phyloP scores from a whole-genome alignment of 208 protist species.

The Leishmania braziliensis region DNA sequence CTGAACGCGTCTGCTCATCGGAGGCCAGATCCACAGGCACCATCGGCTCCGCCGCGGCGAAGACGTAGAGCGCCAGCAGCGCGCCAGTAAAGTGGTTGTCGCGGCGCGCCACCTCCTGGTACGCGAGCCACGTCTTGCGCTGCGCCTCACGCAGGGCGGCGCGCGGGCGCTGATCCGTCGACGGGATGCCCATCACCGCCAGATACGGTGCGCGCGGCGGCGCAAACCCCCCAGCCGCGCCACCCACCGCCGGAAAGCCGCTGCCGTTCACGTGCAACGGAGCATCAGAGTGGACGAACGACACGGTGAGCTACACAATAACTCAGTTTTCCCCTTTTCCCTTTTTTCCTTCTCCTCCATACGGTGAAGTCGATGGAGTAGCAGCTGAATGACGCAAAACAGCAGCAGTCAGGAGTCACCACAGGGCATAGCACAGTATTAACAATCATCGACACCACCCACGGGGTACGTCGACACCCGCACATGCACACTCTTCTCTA shows the following conservation, averaged over 20 bases:
- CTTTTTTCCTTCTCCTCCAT: neutral
- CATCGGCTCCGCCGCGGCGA: no score
- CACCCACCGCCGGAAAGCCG: neutral
- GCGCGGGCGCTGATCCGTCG: no score
- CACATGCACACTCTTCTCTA: neutral
- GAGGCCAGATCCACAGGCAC: no score
- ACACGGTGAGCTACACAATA: neutral
- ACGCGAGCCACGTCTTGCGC: no score
- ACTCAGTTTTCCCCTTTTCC: neutral
- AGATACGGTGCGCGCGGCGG: no score
- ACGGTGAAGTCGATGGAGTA: neutral
- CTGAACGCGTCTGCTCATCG: no score
- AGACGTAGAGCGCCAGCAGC: no score
- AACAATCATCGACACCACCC: neutral
- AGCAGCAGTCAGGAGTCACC: neutral
- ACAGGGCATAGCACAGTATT: neutral
- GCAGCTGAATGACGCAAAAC: neutral
- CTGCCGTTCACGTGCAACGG: constrained; percentile 1
- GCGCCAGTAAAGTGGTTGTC: no score
- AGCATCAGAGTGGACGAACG: neutral
- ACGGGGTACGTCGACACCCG: neutral
- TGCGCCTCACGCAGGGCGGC: no score
- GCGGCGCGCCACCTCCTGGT: no score
- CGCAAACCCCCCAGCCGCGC: neutral
- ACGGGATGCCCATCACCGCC: no score